Base-by-base conservation (phyloP, 768 basidiomycete genomes). In the Suillus placidus region DNA sequence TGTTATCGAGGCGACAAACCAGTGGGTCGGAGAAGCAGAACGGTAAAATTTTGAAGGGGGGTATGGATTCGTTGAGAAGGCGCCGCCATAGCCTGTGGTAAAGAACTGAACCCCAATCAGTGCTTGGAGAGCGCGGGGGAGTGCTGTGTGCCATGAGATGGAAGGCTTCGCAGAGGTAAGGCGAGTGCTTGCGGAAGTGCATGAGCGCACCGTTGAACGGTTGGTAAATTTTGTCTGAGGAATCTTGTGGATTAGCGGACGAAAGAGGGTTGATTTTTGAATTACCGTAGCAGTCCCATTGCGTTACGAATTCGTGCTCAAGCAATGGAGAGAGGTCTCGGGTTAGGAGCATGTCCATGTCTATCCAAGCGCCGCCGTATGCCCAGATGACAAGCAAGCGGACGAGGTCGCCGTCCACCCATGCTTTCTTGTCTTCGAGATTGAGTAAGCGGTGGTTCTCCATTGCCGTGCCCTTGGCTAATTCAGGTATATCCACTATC, bases 211-310 rank as follows among this genome's bases (percentile, higher is more conserved):
- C 97, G 74, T 97, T 97, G 66, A 97, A 86, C 3, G 93, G 87
- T 61, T 85, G 84, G 74, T 91, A 91, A 8, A 82, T 77, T 77
- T 92, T 91, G 77, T 88, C 91, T 92, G 74, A 57, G 35, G 14
- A 35, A 20, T 9, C 20, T 38, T 61, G 34, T 60, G 34, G 68
- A 55, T 63, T 12, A 64, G 64, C 40, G 9, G 34, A 14, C 12
- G 12, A 55, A 40, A 38, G 49, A 23, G 3, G n/a, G 38, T 32
- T 34, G 5, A 52, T n/a, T 14, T 64, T 4, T 62, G 56, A 37
- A 13, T 69, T 77, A 96, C 95, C 93, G 75, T 97, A 97, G 76
- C 97, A 98, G 73, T 99, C 97, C 97, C 97, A 99, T 75, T 99
- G 95, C 1, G 94, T 96, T 13, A 98, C 93, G 74, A 96, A 99